A percentile compares a stretch with the other conserved stretches of the same genome.
phyloP scores from a whole-genome alignment of 2,329 filamentous ascomycete species.

The Penicillium sp. region DNA sequence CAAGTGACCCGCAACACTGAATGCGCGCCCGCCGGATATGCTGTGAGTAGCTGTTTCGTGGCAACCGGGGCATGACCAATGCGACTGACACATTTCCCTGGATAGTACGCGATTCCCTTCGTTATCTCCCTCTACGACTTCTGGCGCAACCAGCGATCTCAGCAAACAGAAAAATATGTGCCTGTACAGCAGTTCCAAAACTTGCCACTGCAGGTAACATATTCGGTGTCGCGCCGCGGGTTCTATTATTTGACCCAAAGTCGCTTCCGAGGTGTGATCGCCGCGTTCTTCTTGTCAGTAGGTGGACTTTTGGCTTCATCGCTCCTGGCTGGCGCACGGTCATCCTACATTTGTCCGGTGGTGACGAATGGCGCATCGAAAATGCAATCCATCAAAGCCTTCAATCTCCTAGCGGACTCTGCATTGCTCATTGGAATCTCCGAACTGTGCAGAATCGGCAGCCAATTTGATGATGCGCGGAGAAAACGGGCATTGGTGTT shows the following conservation, averaged over 20 bases:
- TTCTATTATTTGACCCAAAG: conserved; percentile 34
- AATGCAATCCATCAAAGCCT: conserved; percentile 41
- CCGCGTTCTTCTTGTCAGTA: conserved; percentile 40
- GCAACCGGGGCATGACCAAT: neutral
- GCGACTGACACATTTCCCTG: conserved; percentile 15
- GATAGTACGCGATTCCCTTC: conserved; percentile 43
- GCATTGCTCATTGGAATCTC: conserved; percentile 39
- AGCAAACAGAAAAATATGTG: conserved; percentile 24
- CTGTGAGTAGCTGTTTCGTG: conserved; percentile 28
- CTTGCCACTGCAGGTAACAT: conserved; percentile 14
- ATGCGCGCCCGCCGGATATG: conserved; percentile 42
- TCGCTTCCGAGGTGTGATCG: conserved; percentile 41
- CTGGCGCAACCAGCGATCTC: conserved; percentile 33
- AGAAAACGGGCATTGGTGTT: conserved; percentile 29
- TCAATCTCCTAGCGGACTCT: conserved; percentile 45
- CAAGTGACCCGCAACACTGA: conserved; percentile 45
- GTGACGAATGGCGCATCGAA: conserved; percentile 34
- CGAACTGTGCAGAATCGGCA: conserved; percentile 29
- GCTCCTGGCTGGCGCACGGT: conserved; percentile 39
- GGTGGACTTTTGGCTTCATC: conserved; percentile 41
- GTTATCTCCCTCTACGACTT: conserved; percentile 46
- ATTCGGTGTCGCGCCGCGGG: conserved; percentile 34
- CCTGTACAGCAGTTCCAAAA: conserved; percentile 20
- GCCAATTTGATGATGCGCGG: conserved; percentile 22
- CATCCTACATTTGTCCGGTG: conserved; percentile 54